Percentiles rank a stretch among this genome's conserved stretches.
Conservation (phyloP, 805 yeast species). For the Cyberlindnera meyerae region DNA sequence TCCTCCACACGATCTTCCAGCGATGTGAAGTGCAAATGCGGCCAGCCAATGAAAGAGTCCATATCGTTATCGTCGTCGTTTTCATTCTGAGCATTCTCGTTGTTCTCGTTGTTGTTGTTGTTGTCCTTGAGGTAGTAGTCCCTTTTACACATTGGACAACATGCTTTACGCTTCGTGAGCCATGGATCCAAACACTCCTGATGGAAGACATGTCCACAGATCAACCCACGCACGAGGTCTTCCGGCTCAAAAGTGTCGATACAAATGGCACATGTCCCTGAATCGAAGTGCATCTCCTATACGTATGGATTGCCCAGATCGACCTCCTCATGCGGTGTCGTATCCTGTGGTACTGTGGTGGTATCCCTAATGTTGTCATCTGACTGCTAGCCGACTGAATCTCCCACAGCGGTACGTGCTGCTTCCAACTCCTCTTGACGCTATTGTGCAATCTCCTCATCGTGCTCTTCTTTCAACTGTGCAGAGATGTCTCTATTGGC, state of each 20-base stretch:
- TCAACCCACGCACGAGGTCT: slow-evolving; percentile 63
- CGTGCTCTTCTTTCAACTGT: slow-evolving; percentile 33
- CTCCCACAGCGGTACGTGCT: not conserved
- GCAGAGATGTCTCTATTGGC: slow-evolving; percentile 40
- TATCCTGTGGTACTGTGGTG: not conserved
- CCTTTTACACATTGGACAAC: slow-evolving; percentile 80
- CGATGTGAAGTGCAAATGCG: slow-evolving; percentile 35
- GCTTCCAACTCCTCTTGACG: slow-evolving; percentile 1
- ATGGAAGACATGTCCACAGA: slow-evolving; percentile 84
- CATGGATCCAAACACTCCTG: slow-evolving; percentile 77
- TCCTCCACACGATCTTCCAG: slow-evolving; percentile 38
- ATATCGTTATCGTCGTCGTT: slow-evolving; percentile 29
- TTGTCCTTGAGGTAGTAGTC: slow-evolving; percentile 44
- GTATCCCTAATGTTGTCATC: not conserved
- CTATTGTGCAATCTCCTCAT: slow-evolving; percentile 13
- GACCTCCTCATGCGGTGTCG: not conserved
- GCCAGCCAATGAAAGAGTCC: slow-evolving; percentile 21
- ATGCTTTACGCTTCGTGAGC: slow-evolving; percentile 68
- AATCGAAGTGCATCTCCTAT: slow-evolving; percentile 43
- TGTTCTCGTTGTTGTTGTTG: slow-evolving; percentile 11
- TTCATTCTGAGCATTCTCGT: slow-evolving; percentile 8
- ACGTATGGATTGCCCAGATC: slow-evolving; percentile 21
- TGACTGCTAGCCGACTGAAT: too few relatives aligned
- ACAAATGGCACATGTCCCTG: slow-evolving; percentile 78
- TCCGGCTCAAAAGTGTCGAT: slow-evolving; percentile 58